Base-by-base conservation (phyloP, 2,329 filamentous ascomycete genomes). In the Trichoderma aggressivum region DNA sequence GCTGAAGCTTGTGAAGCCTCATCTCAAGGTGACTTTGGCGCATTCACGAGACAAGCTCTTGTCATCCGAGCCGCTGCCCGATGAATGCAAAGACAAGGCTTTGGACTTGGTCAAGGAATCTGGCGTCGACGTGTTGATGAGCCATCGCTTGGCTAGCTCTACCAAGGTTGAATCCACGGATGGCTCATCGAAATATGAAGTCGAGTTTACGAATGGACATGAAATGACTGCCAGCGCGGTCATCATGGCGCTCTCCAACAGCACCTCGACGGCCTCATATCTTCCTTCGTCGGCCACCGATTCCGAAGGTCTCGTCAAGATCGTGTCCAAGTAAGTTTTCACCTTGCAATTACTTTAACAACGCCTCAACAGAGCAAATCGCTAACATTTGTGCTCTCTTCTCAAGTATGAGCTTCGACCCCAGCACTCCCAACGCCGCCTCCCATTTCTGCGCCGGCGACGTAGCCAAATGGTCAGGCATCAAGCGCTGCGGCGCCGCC, bases 401-500 rank as follows among this genome's bases (percentile, higher is more conserved):
- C 18, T 4, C 56, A 58, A 89, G 86, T 64, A 81, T 92, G 7
- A 82, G 85, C 74, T 90, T 92, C 78, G 79, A 84, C 1, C 75
- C 81, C 2, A 81, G 81, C 0, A 82, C 88, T 0, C 84, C 89
- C 5, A 91, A 93, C 73, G 80, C 87, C 14, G 81, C 83, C 0
- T 80, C 81, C 32, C 92, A 94, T 79, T 92, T 91, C 76, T 91
- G 89, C 14, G 84, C 88, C 28, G 92, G 92, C 18, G 92, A 95
- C 77, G 82, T 92, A 18, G 87, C 86, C 36, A 82, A 84, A 61
- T 94, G 92, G 92, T 87, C 90, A 0, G 92, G 92, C 56, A 94
- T 95, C 82, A 94, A 94, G 83, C 90, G 92, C 58, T 93, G 90
- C 75, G 92, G 92, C 28, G 88, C 85, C 18, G 92, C 92, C 39